Evolutionary conservation across 2,329 filamentous ascomycete genomes (phyloP), one percentile per base, ranked within the genome.

Genomic region (Colletotrichum sp.): DNA sequence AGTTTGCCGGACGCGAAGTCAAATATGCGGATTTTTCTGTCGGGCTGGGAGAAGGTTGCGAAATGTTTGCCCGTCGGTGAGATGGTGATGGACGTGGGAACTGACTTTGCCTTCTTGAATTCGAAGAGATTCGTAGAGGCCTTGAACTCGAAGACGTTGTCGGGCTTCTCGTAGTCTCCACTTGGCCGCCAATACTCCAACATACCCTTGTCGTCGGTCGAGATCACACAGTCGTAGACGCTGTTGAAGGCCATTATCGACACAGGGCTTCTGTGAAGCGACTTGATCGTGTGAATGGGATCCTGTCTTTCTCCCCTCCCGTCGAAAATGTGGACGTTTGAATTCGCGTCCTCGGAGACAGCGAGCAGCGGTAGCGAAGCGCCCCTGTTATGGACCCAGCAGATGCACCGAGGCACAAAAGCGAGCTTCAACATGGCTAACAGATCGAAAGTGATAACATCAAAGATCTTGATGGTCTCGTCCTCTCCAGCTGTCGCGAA

Each of bases 101-200:
- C 91, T 0, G 96, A 95, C 84, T 98, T 99, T 67, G 95, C 91
- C 85, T 98, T 99, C 82, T 98, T 99, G 87, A 99, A 99, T 69
- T 98, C 96, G 82, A 99, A 99, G 1, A 99, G 89, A 81, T 95
- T 97, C 4, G 97, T 99, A 2, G 95, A 93, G 82, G 95, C 98
- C 86, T 99, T 99, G 86, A 96, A 95, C 79, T 95, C 91, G 83
- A 98, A 99, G 21, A 99, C 96, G 68, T 92, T 95, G 79, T 96
- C 93, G 0, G 97, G 97, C 84, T 99, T 98, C 81, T 98, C 95
- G 83, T 95, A 98, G 52, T 88, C 92, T 3, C 92, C 93, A 77
- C 91, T 91, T 1, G 97, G 96, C 74, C 92, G 91, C 97, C 97
- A 99, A 86, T 99, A 99, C 84, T 99, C 97, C 12, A 99, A 83